Base-by-base conservation (phyloP, 1,284 basidiomycete species). In the Ceratobasidium sp. region DNA sequence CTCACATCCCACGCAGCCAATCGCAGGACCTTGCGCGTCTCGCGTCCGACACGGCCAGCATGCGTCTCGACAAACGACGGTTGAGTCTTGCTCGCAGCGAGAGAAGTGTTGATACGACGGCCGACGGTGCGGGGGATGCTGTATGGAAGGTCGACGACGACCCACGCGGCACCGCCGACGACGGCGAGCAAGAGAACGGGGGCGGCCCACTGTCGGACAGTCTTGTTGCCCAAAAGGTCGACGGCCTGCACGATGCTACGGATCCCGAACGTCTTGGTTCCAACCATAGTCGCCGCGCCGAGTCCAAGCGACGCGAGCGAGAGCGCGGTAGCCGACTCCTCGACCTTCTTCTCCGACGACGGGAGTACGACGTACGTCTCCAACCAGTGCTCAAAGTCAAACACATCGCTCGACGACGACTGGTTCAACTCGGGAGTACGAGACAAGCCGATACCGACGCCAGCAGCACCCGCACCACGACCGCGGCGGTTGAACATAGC, bases 111-210 rank as follows among this genome's bases (percentile, higher is more conserved):
- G 75, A 94, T 88, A 63, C 93, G 87, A 73, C 95, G 88, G 2
- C 96, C 96, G 75, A 98, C 89, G 44, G 96, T 98, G 77, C 90
- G 88, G n/a, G 98, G 98, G 76, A 99, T 93, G 2, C 95, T 91
- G 80, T 86, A 89, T 0, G 98, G 98, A 31, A 99, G 88, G 80
- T 99, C 97, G 78, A 94, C 84, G 71, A 99, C 86, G 76, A 98
- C 85, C 84, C 97, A 99, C 1, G 89, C 91, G 1, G 92, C 89
- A 17, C 93, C 84, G 17, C 95, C 95, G 71, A 94, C 84, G 19
- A 91, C 89, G 60, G 90, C 83, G 0, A 93, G 90, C 33, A 95
- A 94, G 56, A 98, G 79, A 63, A 95, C 88, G 0, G 97, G 96
- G 0, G 90, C 94, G 0, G 90, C 92, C 96, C 96, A 99, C 83